Conservation (phyloP, 1,284 basidiomycete species). For the Cystobasidium slooffiae region DNA sequence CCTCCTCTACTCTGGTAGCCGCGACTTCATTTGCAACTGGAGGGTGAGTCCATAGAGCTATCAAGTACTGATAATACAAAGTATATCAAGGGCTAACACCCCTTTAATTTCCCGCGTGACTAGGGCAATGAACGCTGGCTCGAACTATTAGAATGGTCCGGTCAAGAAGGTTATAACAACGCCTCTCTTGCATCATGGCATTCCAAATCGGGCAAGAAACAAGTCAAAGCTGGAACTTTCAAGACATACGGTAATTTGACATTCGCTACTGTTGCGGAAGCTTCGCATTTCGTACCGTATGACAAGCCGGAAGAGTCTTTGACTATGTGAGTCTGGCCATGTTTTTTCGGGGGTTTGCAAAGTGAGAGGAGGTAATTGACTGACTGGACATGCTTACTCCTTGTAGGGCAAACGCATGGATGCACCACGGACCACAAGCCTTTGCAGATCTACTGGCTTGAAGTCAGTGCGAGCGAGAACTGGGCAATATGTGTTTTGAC, state of each 20-base stretch:
- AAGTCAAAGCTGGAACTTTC: conserved; percentile 46
- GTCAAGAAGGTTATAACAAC: conserved; percentile 44
- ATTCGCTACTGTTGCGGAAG: conserved; percentile 48
- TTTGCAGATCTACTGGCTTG: conserved; percentile 29
- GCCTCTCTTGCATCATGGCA: conserved; percentile 47
- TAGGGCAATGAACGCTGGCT: conserved; percentile 49
- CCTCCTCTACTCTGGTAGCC: conserved; percentile 50
- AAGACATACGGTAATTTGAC: conserved; percentile 48
- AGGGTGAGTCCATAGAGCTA: not conserved
- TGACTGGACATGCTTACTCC: not conserved
- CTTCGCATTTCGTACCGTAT: conserved; percentile 47
- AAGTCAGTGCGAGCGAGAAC: not conserved
- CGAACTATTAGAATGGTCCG: conserved; percentile 47
- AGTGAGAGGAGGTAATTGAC: not conserved
- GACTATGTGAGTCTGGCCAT: conserved; percentile 42
- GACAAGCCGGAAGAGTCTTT: conserved; percentile 50
- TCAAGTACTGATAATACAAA: not conserved
- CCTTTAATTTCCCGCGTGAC: not conserved
- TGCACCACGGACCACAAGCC: conserved; percentile 40
- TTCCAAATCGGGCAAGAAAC: conserved; percentile 26
- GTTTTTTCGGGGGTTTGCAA: not conserved
- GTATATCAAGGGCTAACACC: too few species aligned
- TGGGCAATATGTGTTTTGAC: not conserved
- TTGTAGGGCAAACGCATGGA: conserved; percentile 42
- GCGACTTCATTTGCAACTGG: conserved; percentile 51